Evolutionary conservation across 495 filamentous ascomycete genomes (phyloP).

Genomic region (Coniosporium apollinis): DNA sequence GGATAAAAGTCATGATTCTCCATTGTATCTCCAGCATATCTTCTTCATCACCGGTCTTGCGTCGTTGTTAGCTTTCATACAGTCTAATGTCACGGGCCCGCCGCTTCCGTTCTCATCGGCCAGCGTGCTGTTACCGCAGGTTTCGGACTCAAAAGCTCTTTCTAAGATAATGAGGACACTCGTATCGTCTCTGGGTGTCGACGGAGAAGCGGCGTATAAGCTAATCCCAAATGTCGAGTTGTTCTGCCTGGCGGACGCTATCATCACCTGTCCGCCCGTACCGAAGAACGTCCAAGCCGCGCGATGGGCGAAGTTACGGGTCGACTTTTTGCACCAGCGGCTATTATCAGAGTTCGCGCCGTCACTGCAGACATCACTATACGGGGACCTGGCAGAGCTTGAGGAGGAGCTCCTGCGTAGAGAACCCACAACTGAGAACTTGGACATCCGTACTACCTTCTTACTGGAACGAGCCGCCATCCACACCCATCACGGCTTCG

Average conservation of each 20-base stretch:
- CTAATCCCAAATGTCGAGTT: conserved; percentile 70
- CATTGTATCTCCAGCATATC: conserved; percentile 19
- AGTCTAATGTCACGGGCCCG: conserved; percentile 84
- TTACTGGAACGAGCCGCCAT: conserved; percentile 69
- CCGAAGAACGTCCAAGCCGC: conserved; percentile 23
- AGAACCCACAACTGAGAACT: conserved; percentile 6
- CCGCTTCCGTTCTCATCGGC: conserved; percentile 41
- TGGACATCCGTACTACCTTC: conserved; percentile 29
- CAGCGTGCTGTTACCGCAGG: conserved; percentile 36
- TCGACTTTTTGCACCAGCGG: conserved; percentile 76
- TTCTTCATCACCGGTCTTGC: conserved; percentile 47
- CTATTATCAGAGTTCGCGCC: conserved; percentile 64
- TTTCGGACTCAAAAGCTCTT: conserved; percentile 8
- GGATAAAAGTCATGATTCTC: conserved; percentile 5
- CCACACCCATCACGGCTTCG: conserved; percentile 70
- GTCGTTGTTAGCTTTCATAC: conserved; percentile 69
- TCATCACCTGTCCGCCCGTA: conserved; percentile 38
- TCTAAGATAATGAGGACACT: conserved; percentile 32
- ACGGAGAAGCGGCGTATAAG: conserved; percentile 75
- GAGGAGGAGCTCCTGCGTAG: conserved; percentile 25
- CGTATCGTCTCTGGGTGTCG: conserved; percentile 49
- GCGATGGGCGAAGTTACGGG: conserved; percentile 38
- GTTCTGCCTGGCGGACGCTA: conserved; percentile 54
- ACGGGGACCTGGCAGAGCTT: conserved; percentile 32
- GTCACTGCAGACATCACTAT: conserved; percentile 40